Base-by-base conservation (phyloP, 2,329 filamentous ascomycete genomes). In the Eutypa lata region DNA sequence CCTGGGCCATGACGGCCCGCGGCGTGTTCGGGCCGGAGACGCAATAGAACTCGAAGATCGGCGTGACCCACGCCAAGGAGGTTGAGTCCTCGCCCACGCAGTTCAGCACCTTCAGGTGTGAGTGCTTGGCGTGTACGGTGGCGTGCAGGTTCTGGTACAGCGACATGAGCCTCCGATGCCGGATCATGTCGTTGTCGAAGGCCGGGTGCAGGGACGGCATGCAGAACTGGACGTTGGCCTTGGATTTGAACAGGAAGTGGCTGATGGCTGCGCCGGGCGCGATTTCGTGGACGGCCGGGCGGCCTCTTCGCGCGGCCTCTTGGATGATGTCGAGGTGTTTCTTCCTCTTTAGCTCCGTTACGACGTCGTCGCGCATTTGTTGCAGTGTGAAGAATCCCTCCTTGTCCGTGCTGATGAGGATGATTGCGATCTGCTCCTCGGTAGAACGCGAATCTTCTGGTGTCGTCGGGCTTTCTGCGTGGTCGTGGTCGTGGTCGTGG, bases 161-260 rank as follows among this genome's bases (percentile, higher is more conserved):
- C 16, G 86, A 88, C 78, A 97, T 87, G 28, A 97, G 77, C 72
- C 85, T 83, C 67, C 91, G 79, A 48, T 83, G 80, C 42, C 84
- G 78, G 46, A 90, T 74, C 3, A 82, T 68, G 19, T 65, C 61
- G n/a, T n/a, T n/a, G 37, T 60, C 61, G 64, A 94, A 94, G 52
- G 86, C 76, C 0, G 90, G 87, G 10, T 84, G 78, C 55, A 91
- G 88, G 0, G 89, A 86, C 1, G 92, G 89, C 90, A 96, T 96
- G 61, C 85, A 88, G 71, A 97, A 99, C 69, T 99, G 95, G 26
- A 99, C 94, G 63, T 99, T 96, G 19, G 88, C 86, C 54, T 90
- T 84, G 16, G 90, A 96, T 72, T 97, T 99, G 79, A 96, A 99
- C 18, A 99, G 74, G 66, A 97, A 99, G 75, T 99, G 94, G 61